These are phyloP conservation scores for Canavalia gladiata DNA, from an alignment of 306 rosid species.

Conservation along the genomic window DNA sequence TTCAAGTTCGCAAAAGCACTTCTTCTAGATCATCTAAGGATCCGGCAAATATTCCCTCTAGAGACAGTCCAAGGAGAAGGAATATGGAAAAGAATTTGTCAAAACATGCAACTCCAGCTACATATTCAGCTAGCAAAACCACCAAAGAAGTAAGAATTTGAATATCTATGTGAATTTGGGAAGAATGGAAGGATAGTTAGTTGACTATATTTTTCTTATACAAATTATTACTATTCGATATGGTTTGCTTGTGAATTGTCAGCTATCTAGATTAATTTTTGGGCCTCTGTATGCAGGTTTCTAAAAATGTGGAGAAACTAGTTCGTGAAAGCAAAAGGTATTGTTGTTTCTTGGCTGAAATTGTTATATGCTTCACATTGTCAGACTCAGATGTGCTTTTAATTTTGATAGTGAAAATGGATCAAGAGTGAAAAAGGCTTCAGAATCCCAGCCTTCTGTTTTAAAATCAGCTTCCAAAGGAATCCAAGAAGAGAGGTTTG, in stretches of 20 bases:
- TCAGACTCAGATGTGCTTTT: slow-evolving; percentile 43
- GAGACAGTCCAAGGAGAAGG: slow-evolving; percentile 53
- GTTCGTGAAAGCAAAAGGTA: slow-evolving; percentile 63
- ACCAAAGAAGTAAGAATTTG: slow-evolving; percentile 62
- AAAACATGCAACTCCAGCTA: slow-evolving; percentile 47
- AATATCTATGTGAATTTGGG: slow-evolving; percentile 2
- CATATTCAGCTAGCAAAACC: slow-evolving; percentile 40
- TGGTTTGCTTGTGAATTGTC: slow-evolving; percentile 25
- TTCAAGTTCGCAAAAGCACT: slow-evolving; percentile 48
- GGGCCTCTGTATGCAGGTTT: slow-evolving; percentile 57
- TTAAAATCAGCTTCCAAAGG: slow-evolving; percentile 56
- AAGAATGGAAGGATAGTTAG: not conserved
- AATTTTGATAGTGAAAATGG: slow-evolving; percentile 51
- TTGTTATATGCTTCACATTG: slow-evolving; percentile 35
- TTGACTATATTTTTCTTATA: no score
- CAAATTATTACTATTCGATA: not conserved
- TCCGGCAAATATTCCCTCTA: slow-evolving; percentile 41
- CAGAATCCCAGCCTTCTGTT: slow-evolving; percentile 50
- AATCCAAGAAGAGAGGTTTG: slow-evolving; percentile 61
- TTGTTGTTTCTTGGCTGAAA: slow-evolving; percentile 37
- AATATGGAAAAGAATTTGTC: slow-evolving; percentile 46
- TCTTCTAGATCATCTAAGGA: slow-evolving; percentile 45
- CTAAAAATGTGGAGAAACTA: slow-evolving; percentile 51
- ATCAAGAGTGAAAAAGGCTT: slow-evolving; percentile 51
- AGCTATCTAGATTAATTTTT: slow-evolving; percentile 2